Base-by-base conservation (phyloP, 2,329 filamentous ascomycete genomes). In the Penicillium sp. region DNA sequence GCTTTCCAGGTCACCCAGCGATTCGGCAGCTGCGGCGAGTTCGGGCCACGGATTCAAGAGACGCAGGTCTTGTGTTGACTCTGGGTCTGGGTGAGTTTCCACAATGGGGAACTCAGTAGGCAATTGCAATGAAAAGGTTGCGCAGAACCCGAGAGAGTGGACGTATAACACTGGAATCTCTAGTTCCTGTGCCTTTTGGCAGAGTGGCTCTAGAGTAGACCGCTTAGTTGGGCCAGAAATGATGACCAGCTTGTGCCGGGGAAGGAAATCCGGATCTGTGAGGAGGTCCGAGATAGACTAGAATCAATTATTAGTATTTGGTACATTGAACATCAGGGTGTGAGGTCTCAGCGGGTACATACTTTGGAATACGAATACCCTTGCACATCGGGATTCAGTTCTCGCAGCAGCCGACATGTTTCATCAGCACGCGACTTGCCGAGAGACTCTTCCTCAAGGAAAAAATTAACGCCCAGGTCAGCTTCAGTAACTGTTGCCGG, bases 381-480 rank as follows among this genome's bases (percentile, higher is more conserved):
- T 57, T 90, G 77, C 1, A 97, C 95, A 69, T 98, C 95, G 2
- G 93, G 92, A 70, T 99, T 99, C 59, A 99, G 81, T 74, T 99
- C 96, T 60, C 86, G 81, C 44, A 99, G 80, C 53, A 93, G 81
- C 60, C 88, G 86, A 56, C 88, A 87, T 53, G 89, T 90, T 70
- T 90, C 87, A 71, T 91, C 84, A 1, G 93, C 91, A 64, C 95
- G 86, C 26, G 86, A 86, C 68, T 87, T 87, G 52, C 92, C 93
- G 37, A 96, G 73, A 62, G 86, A 89, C 48, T 82, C 79, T 66
- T 95, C 86, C 59, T 96, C 91, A 0, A 99, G 81, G 69, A 99
- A 99, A 82, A 99, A 99, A 77, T 99, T 99, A 61, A 97, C 89
- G 5, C 96, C 95, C 41, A 99, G 80, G 68, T 99, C 95, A 43